These are phyloP conservation scores for Candida dendrica DNA, from an alignment of 805 yeast genomes.

Conservation along the genomic window DNA sequence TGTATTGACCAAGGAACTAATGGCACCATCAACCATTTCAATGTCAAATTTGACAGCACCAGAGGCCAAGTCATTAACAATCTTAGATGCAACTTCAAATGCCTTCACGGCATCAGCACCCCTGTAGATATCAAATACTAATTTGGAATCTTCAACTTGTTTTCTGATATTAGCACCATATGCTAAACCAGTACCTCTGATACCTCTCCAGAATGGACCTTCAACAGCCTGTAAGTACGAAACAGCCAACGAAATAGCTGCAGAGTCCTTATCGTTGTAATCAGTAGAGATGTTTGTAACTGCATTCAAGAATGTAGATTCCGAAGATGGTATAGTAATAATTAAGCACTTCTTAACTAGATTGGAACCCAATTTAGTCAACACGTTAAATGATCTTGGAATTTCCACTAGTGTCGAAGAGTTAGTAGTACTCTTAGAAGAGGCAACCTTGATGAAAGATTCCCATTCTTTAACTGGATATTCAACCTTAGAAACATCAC, in stretches of 20 bases:
- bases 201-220: slow-evolving; percentile 96
- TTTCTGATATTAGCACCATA: slow-evolving; percentile 71
- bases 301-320: slow-evolving; percentile 62
- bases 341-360: slow-evolving; percentile 53
- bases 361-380: slow-evolving; percentile 47
- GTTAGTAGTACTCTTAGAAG: not conserved
- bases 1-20: slow-evolving; percentile 66
- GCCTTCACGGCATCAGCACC: slow-evolving; percentile 74
- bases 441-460: slow-evolving; percentile 19
- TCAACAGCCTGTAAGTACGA: slow-evolving; percentile 81
- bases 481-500: slow-evolving; percentile 49
- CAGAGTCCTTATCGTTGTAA: slow-evolving; percentile 51
- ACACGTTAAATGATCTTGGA: slow-evolving; percentile 47
- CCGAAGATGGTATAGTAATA: slow-evolving; percentile 75
- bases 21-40: slow-evolving; percentile 60
- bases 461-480: slow-evolving; percentile 59
- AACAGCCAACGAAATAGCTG: slow-evolving; percentile 63
- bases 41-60: slow-evolving; percentile 52
- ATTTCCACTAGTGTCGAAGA: slow-evolving; percentile 23
- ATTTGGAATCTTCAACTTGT: slow-evolving; percentile 57
- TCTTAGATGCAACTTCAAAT: slow-evolving; percentile 52
- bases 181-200: slow-evolving; percentile 90
- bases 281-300: slow-evolving; percentile 53
- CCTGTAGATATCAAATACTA: slow-evolving; percentile 65
- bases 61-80: slow-evolving; percentile 51